Conservation (phyloP, 441 rosid species). For the Bocquillonia castaneifolia region DNA sequence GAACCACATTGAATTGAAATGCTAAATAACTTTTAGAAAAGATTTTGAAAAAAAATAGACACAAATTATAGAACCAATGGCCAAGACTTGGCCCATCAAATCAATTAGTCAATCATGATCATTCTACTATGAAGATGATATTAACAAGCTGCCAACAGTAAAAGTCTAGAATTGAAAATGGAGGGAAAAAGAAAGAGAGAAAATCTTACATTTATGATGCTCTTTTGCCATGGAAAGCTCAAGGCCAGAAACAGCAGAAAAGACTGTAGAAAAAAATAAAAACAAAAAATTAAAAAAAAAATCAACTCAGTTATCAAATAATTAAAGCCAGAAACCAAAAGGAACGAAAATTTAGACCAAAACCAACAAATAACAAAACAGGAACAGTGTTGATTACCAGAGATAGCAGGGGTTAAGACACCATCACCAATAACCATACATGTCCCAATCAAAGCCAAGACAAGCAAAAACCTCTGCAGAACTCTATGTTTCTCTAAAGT, state of each 20-base stretch:
- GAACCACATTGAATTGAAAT: too few relatives aligned
- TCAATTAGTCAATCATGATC: constrained; percentile 20
- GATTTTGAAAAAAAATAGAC: not conserved
- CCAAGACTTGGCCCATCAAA: constrained; percentile 2
- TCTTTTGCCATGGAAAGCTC: constrained; percentile 80
- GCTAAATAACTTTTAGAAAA: too few relatives aligned
- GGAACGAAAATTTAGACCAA: not conserved
- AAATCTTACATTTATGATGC: constrained; percentile 74
- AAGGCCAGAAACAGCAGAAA: constrained; percentile 90
- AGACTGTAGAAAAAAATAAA: constrained; percentile 44
- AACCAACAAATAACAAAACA: not conserved
- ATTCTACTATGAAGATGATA: not conserved
- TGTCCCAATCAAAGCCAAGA: constrained; percentile 48
- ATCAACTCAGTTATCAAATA: constrained; percentile 19
- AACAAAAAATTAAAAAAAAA: not conserved
- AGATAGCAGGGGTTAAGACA: constrained; percentile 48
- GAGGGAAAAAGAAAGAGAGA: not conserved
- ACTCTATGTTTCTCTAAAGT: constrained; percentile 41
- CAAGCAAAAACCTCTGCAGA: constrained; percentile 37
- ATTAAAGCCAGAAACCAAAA: constrained; percentile 8
- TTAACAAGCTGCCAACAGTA: not conserved
- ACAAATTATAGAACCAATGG: not conserved
- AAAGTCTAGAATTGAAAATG: constrained; percentile 1
- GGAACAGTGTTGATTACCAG: constrained; percentile 28
- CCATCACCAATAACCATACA: constrained; percentile 62